These are phyloP conservation scores for Pythium volutum DNA, from an alignment of 352 stramenopile genomes.

Conservation along the genomic window DNA sequence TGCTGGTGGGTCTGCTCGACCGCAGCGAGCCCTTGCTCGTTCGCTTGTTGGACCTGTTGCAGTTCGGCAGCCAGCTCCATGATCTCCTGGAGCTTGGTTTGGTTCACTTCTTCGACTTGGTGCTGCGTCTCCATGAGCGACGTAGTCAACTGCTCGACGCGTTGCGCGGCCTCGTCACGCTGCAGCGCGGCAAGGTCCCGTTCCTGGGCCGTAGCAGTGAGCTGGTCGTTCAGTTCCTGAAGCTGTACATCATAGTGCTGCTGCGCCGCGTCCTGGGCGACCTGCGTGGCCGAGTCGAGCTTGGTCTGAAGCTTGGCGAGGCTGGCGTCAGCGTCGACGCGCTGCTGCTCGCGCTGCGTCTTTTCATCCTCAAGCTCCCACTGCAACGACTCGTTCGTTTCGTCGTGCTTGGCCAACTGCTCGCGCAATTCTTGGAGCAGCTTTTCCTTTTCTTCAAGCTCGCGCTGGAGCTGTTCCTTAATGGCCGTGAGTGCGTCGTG, in stretches of 20 bases:
- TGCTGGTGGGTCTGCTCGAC: slow-evolving; percentile 18
- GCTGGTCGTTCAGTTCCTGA: slow-evolving; percentile 24
- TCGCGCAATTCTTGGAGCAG: slow-evolving; percentile 37
- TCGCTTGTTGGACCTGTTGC: slow-evolving; percentile 17
- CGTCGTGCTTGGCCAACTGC: slow-evolving; percentile 25
- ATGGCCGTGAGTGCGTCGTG: slow-evolving; percentile 63
- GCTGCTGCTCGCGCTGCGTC: slow-evolving; percentile 8
- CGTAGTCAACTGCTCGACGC: slow-evolving; percentile 21
- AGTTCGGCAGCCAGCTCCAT: slow-evolving; percentile 26
- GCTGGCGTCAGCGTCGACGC: neutral
- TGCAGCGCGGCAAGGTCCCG: slow-evolving; percentile 25
- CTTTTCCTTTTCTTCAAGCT: slow-evolving; percentile 67
- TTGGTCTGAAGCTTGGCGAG: slow-evolving; percentile 5
- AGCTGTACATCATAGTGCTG: slow-evolving; percentile 14
- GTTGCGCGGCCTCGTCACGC: slow-evolving; percentile 1
- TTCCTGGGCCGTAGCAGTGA: slow-evolving; percentile 35
- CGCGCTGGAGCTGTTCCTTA: slow-evolving; percentile 64
- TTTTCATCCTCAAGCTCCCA: slow-evolving; percentile 55
- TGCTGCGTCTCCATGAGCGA: slow-evolving; percentile 18
- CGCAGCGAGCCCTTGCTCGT: slow-evolving; percentile 13
- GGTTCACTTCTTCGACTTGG: slow-evolving; percentile 31
- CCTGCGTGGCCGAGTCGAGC: slow-evolving; percentile 4
- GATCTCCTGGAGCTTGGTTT: slow-evolving; percentile 33
- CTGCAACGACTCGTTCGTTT: slow-evolving; percentile 42
- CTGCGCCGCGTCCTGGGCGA: slow-evolving; percentile 9